These are phyloP conservation scores for Monosporozyma servazzii DNA, from an alignment of 805 yeast genomes.

Conservation along the genomic window DNA sequence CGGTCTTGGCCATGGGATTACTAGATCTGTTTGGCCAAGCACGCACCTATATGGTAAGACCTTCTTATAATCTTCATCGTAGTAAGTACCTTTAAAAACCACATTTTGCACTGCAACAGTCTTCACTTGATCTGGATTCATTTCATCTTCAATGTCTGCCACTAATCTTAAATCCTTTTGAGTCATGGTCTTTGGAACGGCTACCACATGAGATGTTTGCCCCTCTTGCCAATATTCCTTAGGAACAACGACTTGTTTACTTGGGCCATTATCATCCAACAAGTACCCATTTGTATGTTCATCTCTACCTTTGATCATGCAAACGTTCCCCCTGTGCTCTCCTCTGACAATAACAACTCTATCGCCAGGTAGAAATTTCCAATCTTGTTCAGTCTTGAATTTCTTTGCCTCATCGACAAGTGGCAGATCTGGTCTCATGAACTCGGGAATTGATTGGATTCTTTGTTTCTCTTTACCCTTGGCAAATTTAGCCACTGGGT, in stretches of 20 bases:
- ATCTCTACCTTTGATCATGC: conserved; percentile 53
- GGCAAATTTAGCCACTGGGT: conserved; percentile 25
- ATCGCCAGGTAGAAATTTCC: conserved; percentile 67
- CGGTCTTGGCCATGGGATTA: conserved; percentile 88
- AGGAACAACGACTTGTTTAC: conserved; percentile 57
- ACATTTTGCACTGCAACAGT: conserved; percentile 76
- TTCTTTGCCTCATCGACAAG: conserved; percentile 26
- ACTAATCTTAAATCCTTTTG: conserved; percentile 61
- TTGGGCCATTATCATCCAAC: conserved; percentile 60
- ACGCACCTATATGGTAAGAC: conserved; percentile 75
- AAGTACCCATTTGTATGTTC: conserved; percentile 53
- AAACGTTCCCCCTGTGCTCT: conserved; percentile 60
- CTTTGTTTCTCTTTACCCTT: conserved; percentile 26
- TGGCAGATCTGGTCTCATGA: conserved; percentile 29
- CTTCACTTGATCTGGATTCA: conserved; percentile 43
- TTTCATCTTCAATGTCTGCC: conserved; percentile 61
- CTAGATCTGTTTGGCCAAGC: conserved; percentile 54
- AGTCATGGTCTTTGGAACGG: conserved; percentile 56
- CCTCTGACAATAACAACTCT: conserved; percentile 67
- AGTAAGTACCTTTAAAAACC: conserved; percentile 58
- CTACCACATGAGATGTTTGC: conserved; percentile 61
- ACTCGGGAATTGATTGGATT: conserved; percentile 29
- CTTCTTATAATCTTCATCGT: conserved; percentile 61
- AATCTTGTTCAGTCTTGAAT: conserved; percentile 38
- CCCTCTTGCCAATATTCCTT: conserved; percentile 62